Evolutionary conservation across 345 rosid species (phyloP).

Genomic region (Pugionium dolabratum): DNA sequence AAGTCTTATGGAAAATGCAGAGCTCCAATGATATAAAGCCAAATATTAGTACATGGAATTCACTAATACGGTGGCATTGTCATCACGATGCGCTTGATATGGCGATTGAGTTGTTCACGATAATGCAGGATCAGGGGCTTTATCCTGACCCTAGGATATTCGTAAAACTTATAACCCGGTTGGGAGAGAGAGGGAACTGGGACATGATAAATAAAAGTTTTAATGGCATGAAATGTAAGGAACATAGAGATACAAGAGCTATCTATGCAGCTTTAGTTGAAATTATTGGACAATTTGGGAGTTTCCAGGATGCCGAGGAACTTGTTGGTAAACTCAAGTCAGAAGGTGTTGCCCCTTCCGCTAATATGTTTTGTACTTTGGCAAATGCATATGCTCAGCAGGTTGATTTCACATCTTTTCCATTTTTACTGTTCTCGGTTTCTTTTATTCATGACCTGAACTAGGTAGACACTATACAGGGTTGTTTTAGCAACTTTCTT

Average conservation of each 20-base stretch:
- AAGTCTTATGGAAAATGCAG: conserved; percentile 52
- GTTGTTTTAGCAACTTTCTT: neutral
- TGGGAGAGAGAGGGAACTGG: conserved; percentile 76
- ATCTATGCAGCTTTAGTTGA: conserved; percentile 54
- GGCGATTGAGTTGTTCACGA: conserved; percentile 54
- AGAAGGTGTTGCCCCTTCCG: conserved; percentile 53
- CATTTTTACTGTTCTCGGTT: neutral
- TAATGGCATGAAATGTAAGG: conserved; percentile 46
- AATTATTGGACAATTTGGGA: conserved; percentile 63
- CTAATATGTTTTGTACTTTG: conserved; percentile 54
- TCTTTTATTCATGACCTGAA: conserved; percentile 6
- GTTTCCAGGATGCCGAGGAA: conserved; percentile 52
- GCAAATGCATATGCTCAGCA: conserved; percentile 84
- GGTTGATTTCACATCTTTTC: conserved; percentile 39
- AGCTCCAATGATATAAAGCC: conserved; percentile 47
- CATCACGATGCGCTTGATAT: conserved; percentile 49
- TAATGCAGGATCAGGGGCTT: conserved; percentile 62
- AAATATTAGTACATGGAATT: conserved; percentile 63
- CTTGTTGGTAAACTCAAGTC: conserved; percentile 58
- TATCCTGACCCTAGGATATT: conserved; percentile 70
- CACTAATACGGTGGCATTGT: conserved; percentile 63
- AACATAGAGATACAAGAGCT: conserved; percentile 45
- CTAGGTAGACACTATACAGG: neutral
- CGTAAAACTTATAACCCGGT: conserved; percentile 48
- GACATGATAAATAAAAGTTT: conserved; percentile 47